A percentile compares a stretch with the other conserved stretches of the same genome.
Evolutionary conservation across 83 land plant genomes (phyloP).

Genomic region (Thuja plicata): DNA sequence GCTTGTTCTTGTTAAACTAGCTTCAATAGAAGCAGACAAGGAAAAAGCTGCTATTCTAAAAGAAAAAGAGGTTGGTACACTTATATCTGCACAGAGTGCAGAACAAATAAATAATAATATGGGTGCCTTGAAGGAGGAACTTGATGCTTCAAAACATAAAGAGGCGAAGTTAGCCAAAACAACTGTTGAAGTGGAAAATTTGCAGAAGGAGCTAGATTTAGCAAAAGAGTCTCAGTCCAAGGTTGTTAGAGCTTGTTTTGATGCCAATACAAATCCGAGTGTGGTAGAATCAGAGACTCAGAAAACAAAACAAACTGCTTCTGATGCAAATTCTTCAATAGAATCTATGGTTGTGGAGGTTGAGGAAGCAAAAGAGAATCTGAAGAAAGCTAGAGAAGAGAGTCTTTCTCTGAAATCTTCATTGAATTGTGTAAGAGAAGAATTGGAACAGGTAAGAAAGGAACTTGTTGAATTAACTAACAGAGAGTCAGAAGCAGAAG

Average conservation of each 20-base stretch:
- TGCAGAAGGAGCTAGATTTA: conserved; percentile 39
- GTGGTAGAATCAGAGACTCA: conserved; percentile 5
- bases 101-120: conserved; percentile 43
- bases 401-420: conserved; percentile 34
- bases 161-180: conserved; percentile 44
- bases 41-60: conserved; percentile 41
- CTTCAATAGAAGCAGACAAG: conserved; percentile 47
- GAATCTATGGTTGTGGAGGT: conserved; percentile 52
- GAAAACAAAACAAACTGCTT: background rate
- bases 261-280: conserved; percentile 6
- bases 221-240: conserved; percentile 21
- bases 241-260: background rate
- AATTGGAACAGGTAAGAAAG: conserved; percentile 53
- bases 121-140: conserved; percentile 34
- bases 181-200: conserved; percentile 26
- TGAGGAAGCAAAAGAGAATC: conserved; percentile 57
- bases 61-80: conserved; percentile 37
- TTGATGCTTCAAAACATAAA: conserved; percentile 34
- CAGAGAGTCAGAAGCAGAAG: conserved; percentile 67
- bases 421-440: conserved; percentile 48
- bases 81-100: conserved; percentile 24
- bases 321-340: conserved; percentile 26
- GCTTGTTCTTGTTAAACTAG: conserved; percentile 46
- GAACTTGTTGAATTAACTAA: conserved; percentile 60
- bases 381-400: conserved; percentile 56